Percentiles rank a stretch among this genome's conserved stretches.
phyloP scores from a whole-genome alignment of 2,329 filamentous ascomycete genomes.

The Stemphylium beticola region DNA sequence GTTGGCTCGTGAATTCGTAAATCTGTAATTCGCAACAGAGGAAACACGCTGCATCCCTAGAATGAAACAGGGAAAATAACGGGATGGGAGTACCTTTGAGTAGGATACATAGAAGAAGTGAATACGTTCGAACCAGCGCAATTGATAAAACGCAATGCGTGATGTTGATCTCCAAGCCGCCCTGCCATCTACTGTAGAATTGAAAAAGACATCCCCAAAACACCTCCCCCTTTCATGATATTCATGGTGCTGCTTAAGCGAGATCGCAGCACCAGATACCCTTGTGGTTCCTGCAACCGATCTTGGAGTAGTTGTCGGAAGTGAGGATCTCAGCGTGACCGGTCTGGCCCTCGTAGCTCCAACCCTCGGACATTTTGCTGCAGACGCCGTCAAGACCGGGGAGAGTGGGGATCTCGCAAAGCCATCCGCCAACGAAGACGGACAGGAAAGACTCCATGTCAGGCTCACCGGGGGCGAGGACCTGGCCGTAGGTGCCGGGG shows the following conservation, averaged over 20 bases:
- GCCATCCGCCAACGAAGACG: constrained; percentile 45
- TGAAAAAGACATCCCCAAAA: constrained; percentile 1
- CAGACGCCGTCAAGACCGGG: constrained; percentile 36
- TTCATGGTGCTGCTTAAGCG: constrained; percentile 23
- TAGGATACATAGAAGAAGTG: constrained; percentile 23
- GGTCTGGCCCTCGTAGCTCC: constrained; percentile 38
- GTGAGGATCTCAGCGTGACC: constrained; percentile 44
- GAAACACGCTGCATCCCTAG: constrained; percentile 9
- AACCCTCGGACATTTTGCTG: constrained; percentile 31
- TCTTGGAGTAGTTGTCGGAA: constrained; percentile 34
- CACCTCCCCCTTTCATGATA: neutral
- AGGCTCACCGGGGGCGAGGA: constrained; percentile 34
- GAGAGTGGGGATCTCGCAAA: constrained; percentile 41
- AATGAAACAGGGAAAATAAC: constrained; percentile 14
- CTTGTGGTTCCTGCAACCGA: constrained; percentile 31
- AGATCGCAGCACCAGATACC: constrained; percentile 45
- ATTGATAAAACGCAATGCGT: constrained; percentile 8
- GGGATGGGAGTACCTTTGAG: constrained; percentile 18
- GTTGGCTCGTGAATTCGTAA: constrained; percentile 16
- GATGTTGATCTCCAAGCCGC: constrained; percentile 21
- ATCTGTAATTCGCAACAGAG: constrained; percentile 15
- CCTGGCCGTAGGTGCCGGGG: constrained; percentile 37
- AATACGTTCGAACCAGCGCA: constrained; percentile 20
- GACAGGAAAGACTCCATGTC: constrained; percentile 30
- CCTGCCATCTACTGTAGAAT: constrained; percentile 15